Evolutionary conservation across 768 basidiomycete genomes (phyloP).

Genomic region (Suillus subaureus): DNA sequence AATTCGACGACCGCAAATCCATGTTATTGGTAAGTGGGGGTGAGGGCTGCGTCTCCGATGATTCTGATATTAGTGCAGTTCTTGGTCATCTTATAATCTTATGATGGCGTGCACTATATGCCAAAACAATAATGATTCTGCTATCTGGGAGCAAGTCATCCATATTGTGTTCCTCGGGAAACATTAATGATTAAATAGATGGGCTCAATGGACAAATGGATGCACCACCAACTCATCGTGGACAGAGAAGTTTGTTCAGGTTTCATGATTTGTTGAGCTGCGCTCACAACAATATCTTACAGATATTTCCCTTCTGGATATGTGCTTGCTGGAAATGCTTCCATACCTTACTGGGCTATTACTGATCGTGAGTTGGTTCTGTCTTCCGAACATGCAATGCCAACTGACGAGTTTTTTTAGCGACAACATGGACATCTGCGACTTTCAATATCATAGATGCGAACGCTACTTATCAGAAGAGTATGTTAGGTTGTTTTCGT

Average conservation of each 20-base stretch:
- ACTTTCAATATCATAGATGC: conserved; percentile 37
- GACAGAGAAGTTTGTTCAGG: neutral
- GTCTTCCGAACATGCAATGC: neutral
- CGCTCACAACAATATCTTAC: neutral
- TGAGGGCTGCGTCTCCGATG: neutral
- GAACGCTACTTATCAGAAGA: neutral
- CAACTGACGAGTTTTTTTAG: conserved; percentile 25
- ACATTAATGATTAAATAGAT: conserved; percentile 15
- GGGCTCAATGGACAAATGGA: conserved; percentile 18
- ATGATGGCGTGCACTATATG: conserved; percentile 54
- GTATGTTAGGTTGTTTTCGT: conserved; percentile 17
- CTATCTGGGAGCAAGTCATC: conserved; percentile 34
- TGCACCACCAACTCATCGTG: neutral
- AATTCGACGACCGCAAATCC: conserved; percentile 23
- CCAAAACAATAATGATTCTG: conserved; percentile 30
- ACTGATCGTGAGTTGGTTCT: conserved; percentile 45
- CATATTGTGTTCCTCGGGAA: neutral
- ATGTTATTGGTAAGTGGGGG: conserved; percentile 30
- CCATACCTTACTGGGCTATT: conserved; percentile 51
- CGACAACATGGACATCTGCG: conserved; percentile 34
- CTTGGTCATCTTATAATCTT: conserved; percentile 60
- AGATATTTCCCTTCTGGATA: conserved; percentile 44
- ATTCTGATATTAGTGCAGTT: conserved; percentile 33
- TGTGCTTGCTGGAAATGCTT: conserved; percentile 30
- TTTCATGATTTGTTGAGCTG: neutral